Conservation (phyloP, 257 asterid species). For the Parsonsia alboflavescens region DNA sequence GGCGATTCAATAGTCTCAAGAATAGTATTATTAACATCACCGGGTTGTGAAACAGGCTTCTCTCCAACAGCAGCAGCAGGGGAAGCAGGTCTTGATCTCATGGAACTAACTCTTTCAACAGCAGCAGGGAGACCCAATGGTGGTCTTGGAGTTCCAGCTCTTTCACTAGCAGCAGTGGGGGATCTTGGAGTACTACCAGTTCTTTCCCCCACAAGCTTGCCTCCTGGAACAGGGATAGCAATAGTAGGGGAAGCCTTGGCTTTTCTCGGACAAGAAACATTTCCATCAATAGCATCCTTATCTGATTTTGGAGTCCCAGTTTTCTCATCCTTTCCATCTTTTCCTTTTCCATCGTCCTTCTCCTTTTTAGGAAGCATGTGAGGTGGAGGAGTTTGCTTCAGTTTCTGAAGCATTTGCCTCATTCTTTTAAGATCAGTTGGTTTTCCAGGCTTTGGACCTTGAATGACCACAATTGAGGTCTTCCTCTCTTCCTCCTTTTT, state of each 20-base stretch:
- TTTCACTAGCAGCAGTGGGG: constrained; percentile 16
- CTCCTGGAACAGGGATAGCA: constrained; percentile 10
- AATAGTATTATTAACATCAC: constrained; percentile 8
- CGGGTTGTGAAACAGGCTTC: constrained; percentile 25
- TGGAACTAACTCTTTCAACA: constrained; percentile 5
- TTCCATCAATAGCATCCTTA: constrained; percentile 15
- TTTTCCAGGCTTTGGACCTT: constrained; percentile 96
- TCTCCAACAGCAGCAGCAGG: constrained; percentile 14
- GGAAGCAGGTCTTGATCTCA: constrained; percentile 11
- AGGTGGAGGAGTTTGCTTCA: constrained; percentile 80
- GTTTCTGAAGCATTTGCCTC: constrained; percentile 74
- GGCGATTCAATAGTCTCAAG: constrained; percentile 27
- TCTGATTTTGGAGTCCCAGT: constrained; percentile 7
- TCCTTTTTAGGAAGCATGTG: constrained; percentile 61
- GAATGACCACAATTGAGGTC: constrained; percentile 61
- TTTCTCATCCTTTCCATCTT: constrained; percentile 18
- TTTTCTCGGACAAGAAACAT: constrained; percentile 9
- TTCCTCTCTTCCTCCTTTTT: constrained; percentile 66
- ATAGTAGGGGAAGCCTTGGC: constrained; percentile 9
- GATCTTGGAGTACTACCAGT: constrained; percentile 10
- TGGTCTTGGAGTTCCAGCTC: background rate
- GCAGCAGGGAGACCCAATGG: constrained; percentile 7
- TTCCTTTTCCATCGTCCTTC: constrained; percentile 12
- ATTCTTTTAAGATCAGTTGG: constrained; percentile 85
- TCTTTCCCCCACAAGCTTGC: constrained; percentile 10